A percentile compares a stretch with the other conserved stretches of the same genome.
Conservation (phyloP, 2,329 filamentous ascomycete genomes). For the Paecilomyces sp. region DNA sequence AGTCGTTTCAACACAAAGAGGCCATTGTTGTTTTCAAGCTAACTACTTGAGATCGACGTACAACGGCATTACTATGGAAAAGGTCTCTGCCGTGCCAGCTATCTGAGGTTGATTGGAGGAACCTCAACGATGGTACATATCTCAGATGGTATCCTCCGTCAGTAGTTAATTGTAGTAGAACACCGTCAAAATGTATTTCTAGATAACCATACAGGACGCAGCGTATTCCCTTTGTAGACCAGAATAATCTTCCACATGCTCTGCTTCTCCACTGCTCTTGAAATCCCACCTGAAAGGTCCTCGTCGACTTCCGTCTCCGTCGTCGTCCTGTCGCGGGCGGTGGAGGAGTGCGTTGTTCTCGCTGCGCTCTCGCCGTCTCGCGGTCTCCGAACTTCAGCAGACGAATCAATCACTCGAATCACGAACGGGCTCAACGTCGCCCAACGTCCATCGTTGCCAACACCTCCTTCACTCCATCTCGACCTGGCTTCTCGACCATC, state of each 20-base stretch:
- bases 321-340: not conserved
- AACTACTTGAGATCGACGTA: not conserved
- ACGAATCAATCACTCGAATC: conserved; percentile 10
- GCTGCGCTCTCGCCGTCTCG: conserved; percentile 27
- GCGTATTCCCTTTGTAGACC: not conserved
- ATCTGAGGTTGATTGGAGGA: not conserved
- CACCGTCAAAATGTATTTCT: too few species aligned
- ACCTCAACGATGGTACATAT: not conserved
- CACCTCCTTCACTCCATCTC: conserved; percentile 6
- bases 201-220: not conserved
- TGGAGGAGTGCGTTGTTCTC: not conserved
- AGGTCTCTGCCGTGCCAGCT: not conserved
- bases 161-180: not conserved
- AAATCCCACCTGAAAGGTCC: not conserved
- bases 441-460: conserved; percentile 5
- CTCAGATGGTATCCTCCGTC: not conserved
- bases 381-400: conserved; percentile 23
- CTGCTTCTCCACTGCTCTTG: too few species aligned
- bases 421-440: conserved; percentile 18
- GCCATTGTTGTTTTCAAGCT: too few species aligned
- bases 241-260: not conserved
- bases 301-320: not conserved
- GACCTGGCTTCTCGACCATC: conserved; percentile 2
- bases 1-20: too few species aligned
- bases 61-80: too few species aligned